Evolutionary conservation across 192 early-diverging fungal species (phyloP).

Genomic region (Funneliformis mosseae): DNA sequence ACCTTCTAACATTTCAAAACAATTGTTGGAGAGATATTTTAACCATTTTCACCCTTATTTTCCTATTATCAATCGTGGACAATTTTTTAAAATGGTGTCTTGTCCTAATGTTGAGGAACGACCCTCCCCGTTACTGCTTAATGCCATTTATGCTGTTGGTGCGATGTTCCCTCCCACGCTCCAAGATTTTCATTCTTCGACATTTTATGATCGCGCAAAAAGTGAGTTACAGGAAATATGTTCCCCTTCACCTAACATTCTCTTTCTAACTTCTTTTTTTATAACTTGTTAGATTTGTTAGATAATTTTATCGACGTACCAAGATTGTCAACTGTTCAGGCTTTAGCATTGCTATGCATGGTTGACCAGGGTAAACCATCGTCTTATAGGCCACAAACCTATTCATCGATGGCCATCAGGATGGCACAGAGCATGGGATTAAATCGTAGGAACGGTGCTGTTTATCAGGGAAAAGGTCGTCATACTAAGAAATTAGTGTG

Average conservation of each 20-base stretch:
- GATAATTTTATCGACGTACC: conserved; percentile 47
- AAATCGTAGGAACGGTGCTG: conserved; percentile 31
- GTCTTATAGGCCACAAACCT: conserved; percentile 46
- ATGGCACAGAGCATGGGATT: conserved; percentile 51
- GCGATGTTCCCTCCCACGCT: conserved; percentile 34
- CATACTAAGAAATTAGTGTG: conserved; percentile 35
- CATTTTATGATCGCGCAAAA: conserved; percentile 29
- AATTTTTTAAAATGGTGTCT: conserved; percentile 35
- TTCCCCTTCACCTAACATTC: too few species aligned
- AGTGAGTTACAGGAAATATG: neutral
- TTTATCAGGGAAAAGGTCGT: conserved; percentile 17
- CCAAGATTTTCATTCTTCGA: conserved; percentile 15
- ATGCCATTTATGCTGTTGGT: conserved; percentile 45
- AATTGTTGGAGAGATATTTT: conserved; percentile 39
- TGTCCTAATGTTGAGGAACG: conserved; percentile 5
- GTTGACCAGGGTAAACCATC: conserved; percentile 45
- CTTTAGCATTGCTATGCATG: conserved; percentile 47
- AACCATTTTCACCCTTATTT: conserved; percentile 40
- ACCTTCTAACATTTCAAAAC: neutral
- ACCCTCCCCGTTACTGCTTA: conserved; percentile 47
- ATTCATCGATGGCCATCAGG: conserved; percentile 47
- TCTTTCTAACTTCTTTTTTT: too few species aligned
- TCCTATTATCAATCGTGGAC: conserved; percentile 37
- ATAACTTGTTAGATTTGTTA: conserved; percentile 30
- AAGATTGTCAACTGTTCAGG: conserved; percentile 46